Conservation (phyloP, 768 basidiomycete genomes). For the Clathrus columnatus region DNA sequence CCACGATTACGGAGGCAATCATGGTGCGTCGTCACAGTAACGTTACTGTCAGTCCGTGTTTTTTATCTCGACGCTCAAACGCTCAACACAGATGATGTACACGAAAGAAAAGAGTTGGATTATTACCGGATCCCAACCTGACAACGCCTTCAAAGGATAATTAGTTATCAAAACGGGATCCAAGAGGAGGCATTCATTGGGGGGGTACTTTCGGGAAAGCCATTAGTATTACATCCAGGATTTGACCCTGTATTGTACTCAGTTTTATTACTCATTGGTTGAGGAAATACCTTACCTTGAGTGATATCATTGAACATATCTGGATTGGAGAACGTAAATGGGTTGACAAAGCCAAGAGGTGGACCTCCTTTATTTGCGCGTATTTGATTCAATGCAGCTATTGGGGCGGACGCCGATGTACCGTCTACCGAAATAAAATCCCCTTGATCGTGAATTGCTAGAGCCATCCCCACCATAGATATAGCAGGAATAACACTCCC, state of each 20-base stretch:
- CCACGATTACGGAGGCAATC: too few relatives aligned
- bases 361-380: constrained; percentile 17
- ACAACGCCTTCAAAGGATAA: constrained; percentile 33
- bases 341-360: constrained; percentile 16
- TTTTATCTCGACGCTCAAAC: too few relatives aligned
- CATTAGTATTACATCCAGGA: constrained; percentile 8
- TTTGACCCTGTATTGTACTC: neutral
- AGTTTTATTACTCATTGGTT: too few relatives aligned
- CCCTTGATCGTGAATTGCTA: constrained; percentile 19
- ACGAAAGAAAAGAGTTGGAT: too few relatives aligned
- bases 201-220: constrained; percentile 4
- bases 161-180: neutral
- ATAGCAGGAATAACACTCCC: constrained; percentile 17
- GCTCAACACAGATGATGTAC: too few relatives aligned
- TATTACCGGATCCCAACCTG: constrained; percentile 49
- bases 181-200: constrained; percentile 10
- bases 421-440: constrained; percentile 19
- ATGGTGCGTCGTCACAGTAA: too few relatives aligned
- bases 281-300: too few relatives aligned
- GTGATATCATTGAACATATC: constrained; percentile 21
- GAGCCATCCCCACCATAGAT: constrained; percentile 19
- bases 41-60: too few relatives aligned
- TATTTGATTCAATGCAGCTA: constrained; percentile 18
- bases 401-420: constrained; percentile 27
- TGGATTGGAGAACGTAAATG: constrained; percentile 15